Evolutionary conservation across 1,284 basidiomycete genomes (phyloP).

Genomic region (Ustilago cynodontis): DNA sequence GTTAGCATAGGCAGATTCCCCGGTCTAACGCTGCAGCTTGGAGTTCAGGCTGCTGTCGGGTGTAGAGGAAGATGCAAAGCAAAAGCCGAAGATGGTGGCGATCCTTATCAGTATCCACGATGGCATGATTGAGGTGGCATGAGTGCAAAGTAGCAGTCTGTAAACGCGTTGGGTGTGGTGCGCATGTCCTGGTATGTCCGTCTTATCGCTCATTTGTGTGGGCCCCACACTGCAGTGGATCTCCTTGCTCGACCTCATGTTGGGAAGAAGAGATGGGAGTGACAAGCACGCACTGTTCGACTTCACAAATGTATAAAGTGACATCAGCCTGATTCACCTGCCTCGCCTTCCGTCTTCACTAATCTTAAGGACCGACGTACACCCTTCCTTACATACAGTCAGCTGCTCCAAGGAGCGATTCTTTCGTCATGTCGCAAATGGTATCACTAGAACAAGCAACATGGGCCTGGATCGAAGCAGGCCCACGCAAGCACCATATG

Average conservation of each 20-base stretch:
- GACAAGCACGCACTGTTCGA: no score
- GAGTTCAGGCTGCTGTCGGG: no score
- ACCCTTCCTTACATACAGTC: background rate
- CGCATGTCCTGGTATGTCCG: background rate
- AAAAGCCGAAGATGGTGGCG: no score
- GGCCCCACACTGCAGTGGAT: background rate
- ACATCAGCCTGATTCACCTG: no score
- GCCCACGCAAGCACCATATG: conserved; percentile 50
- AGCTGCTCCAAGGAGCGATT: background rate
- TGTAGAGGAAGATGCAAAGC: no score
- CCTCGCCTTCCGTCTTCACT: conserved; percentile 8
- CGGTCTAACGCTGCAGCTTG: no score
- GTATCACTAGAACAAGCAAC: conserved; percentile 58
- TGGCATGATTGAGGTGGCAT: no score
- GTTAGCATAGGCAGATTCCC: no score
- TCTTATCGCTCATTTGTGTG: background rate
- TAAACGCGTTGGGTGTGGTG: no score
- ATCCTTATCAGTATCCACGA: no score
- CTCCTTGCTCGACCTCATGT: background rate
- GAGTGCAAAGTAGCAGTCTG: no score
- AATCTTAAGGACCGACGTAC: background rate
- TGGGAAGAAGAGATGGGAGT: no score
- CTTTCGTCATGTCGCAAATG: conserved; percentile 57
- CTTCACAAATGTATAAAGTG: background rate
- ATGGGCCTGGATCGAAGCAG: conserved; percentile 61